Evolutionary conservation across 148 eudicot genomes (phyloP).

Genomic region (Fallopia convolvulus): DNA sequence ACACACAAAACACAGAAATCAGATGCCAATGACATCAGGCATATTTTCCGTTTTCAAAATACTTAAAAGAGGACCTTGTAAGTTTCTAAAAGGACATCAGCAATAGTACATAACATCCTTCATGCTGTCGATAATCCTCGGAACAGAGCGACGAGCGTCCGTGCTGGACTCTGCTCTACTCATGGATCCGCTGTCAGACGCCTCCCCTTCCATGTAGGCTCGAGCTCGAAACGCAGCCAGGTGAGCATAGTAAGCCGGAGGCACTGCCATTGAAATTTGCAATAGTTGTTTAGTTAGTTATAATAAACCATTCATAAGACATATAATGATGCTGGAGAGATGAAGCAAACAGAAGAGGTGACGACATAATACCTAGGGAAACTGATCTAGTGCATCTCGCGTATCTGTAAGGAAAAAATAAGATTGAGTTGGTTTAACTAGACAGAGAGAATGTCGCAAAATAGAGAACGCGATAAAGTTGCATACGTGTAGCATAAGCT

Average conservation of each 20-base stretch:
- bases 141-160: slow-evolving; percentile 21
- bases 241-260: slow-evolving; percentile 33
- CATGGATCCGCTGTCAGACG: slow-evolving; percentile 26
- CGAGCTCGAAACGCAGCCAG: slow-evolving; percentile 33
- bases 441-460: neutral
- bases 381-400: slow-evolving; percentile 92
- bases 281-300: neutral
- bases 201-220: slow-evolving; percentile 24
- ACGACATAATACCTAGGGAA: slow-evolving; percentile 50
- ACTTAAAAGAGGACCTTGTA: too few relatives aligned
- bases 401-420: slow-evolving; percentile 31
- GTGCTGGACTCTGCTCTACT: slow-evolving; percentile 15
- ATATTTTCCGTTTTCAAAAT: too few relatives aligned
- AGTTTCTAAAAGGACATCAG: neutral
- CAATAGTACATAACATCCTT: slow-evolving; percentile 25
- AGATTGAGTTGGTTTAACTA: neutral
- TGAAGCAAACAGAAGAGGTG: neutral
- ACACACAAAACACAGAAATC: too few relatives aligned
- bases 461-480: neutral
- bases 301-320: neutral
- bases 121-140: slow-evolving; percentile 21
- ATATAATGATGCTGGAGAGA: neutral
- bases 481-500: slow-evolving; percentile 58
- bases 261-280: slow-evolving; percentile 20
- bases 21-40: too few relatives aligned